Evolutionary conservation across 2,329 filamentous ascomycete genomes (phyloP).

Genomic region (Pseudogymnoascus sp.): DNA sequence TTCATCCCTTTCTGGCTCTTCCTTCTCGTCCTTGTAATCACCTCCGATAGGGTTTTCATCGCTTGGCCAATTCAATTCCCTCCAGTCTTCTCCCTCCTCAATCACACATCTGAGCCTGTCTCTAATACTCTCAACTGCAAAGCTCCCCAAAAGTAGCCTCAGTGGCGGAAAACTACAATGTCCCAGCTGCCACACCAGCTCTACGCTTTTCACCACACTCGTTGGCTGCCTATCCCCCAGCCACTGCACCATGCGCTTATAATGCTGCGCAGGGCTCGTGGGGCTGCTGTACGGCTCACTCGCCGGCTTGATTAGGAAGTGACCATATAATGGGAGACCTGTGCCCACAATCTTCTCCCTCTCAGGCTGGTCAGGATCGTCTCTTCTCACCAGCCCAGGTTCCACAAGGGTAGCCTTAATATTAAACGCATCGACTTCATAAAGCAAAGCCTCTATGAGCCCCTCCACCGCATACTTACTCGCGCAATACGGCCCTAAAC

Average conservation of each 20-base stretch:
- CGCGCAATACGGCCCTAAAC: conserved; percentile 87
- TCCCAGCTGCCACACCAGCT: conserved; percentile 87
- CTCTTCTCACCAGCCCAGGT: conserved; percentile 76
- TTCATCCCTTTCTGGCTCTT: conserved; percentile 10
- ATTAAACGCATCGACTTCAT: conserved; percentile 85
- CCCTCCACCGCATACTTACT: conserved; percentile 97
- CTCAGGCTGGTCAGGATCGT: conserved; percentile 57
- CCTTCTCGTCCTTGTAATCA: conserved; percentile 10
- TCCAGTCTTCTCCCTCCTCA: conserved; percentile 92
- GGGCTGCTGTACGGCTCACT: conserved; percentile 71
- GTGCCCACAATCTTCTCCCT: conserved; percentile 8
- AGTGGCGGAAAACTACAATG: conserved; percentile 93
- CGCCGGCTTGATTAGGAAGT: conserved; percentile 82
- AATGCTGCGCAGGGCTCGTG: conserved; percentile 78
- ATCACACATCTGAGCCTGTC: conserved; percentile 84
- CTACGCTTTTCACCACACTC: conserved; percentile 83
- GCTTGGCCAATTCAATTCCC: conserved; percentile 57
- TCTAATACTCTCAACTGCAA: conserved; percentile 90
- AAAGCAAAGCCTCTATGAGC: conserved; percentile 90
- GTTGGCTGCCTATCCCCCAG: conserved; percentile 85
- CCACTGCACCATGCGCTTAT: conserved; percentile 88
- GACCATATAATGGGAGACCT: conserved; percentile 68
- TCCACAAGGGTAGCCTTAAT: conserved; percentile 92
- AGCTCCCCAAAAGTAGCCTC: conserved; percentile 77
- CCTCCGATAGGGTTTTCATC: conserved; percentile 12